A percentile compares a stretch with the other conserved stretches of the same genome.
These are phyloP conservation scores for Acer negundo DNA, from an alignment of 345 rosid species.

Conservation along the genomic window DNA sequence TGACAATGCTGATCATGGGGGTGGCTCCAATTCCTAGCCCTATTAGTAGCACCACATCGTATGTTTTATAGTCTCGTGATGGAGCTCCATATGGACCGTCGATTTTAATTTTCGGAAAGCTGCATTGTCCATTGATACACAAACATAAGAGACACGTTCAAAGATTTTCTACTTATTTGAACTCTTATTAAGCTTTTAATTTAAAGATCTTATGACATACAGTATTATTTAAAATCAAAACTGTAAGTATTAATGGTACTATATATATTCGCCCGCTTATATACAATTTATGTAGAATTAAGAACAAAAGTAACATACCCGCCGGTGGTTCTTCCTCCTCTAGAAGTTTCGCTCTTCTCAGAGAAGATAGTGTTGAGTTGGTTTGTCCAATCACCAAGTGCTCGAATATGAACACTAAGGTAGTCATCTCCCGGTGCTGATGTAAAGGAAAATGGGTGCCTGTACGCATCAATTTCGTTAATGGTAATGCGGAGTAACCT, in stretches of 20 bases:
- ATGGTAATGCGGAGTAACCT: neutral
- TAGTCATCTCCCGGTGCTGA: slow-evolving; percentile 89
- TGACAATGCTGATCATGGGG: slow-evolving; percentile 87
- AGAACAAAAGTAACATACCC: slow-evolving; percentile 19
- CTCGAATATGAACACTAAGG: slow-evolving; percentile 83
- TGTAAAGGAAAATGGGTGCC: slow-evolving; percentile 94
- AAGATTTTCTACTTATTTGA: no score
- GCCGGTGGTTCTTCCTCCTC: slow-evolving; percentile 45
- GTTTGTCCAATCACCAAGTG: slow-evolving; percentile 86
- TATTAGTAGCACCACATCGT: slow-evolving; percentile 76
- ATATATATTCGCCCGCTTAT: no score
- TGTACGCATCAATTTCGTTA: slow-evolving; percentile 17
- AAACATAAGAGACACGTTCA: no score
- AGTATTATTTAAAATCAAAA: no score
- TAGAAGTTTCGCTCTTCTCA: slow-evolving; percentile 55
- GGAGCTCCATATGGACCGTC: slow-evolving; percentile 97
- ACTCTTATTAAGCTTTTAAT: no score
- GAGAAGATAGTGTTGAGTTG: slow-evolving; percentile 76
- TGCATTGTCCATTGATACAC: slow-evolving; percentile 9
- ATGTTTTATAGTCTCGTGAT: slow-evolving; percentile 89
- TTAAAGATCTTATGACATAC: no score
- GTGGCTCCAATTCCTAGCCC: slow-evolving; percentile 96
- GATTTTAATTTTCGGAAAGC: slow-evolving; percentile 71
- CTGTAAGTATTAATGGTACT: no score
- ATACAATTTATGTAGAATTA: no score